Base-by-base conservation (phyloP, 257 asterid genomes). In the Lavandula angustifolia region DNA sequence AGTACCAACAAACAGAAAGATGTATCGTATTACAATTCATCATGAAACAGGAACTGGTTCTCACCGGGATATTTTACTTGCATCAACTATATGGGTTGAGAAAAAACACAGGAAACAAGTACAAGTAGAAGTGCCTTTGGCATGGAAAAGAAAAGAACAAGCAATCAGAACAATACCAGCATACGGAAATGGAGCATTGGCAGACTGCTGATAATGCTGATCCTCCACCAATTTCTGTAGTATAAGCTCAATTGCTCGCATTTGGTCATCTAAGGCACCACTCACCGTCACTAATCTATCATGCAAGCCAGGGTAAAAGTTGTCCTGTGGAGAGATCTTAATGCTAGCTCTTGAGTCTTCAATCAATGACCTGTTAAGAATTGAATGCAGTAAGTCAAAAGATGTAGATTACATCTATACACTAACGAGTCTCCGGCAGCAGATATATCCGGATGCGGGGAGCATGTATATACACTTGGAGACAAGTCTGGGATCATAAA, bases 261-360 rank as follows among this genome's bases (percentile, higher is more conserved):
- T 76, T 80, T 87, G 97, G 57, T 78, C 89, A 4, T 67, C 88
- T 67, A 87, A 71, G 69, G 86, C 78, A 55, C 97, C 97, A 58
- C 78, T 60, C 42, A 91, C 87, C 7, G 92, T 82, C 70, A 91
- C 95, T 67, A 91, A 71, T 66, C 97, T 84, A 75, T 91, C 97
- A 77, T 86, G 95, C 74, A 91, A 76, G 69, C 96, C 97, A 55
- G 96, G 96, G 66, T 72, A 86, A 75, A 73, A 78, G 77, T 73
- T 75, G 76, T 87, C 97, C 78, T 86, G 95, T 17, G 97, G 85
- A 49, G 97, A 85, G 78, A 91, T 85, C 78, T 85, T 91, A 69
- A 91, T 85, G 63, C 84, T 83, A 64, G 97, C 96, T 54, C 70
- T 76, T 60, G 97, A 87, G 56, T 84, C 94, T 77, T 91, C 95